phyloP scores from a whole-genome alignment of 306 rosid genomes.

The barrel medic (Medicago truncatula) region MtrunA17r5.0-ANR NC_053045.1:36669001-36669500 shows the following conservation, averaged over 20 bases:
- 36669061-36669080: conserved; percentile 81
- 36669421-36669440: not conserved
- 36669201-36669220: not conserved
- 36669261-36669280: not conserved
- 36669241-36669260: too few species aligned
- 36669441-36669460: conserved; percentile 16
- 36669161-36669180: not conserved
- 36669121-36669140: conserved; percentile 76
- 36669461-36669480: conserved; percentile 31
- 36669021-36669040: conserved; percentile 15
- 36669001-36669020: not conserved
- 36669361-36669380: conserved; percentile 70
- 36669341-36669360: conserved; percentile 60
- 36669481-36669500: conserved; percentile 79
- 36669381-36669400: conserved; percentile 50
- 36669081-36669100: conserved; percentile 95
- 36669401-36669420: not conserved
- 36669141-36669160: conserved; percentile 80
- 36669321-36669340: conserved; percentile 89
- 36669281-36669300: conserved; percentile 70
- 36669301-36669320: conserved; percentile 88
- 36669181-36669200: not conserved
- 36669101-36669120: conserved; percentile 68
- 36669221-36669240: not conserved
- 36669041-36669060: conserved; percentile 92